Evolutionary conservation across 148 eudicot genomes (phyloP).

Genomic region (Persicaria tinctoria): DNA sequence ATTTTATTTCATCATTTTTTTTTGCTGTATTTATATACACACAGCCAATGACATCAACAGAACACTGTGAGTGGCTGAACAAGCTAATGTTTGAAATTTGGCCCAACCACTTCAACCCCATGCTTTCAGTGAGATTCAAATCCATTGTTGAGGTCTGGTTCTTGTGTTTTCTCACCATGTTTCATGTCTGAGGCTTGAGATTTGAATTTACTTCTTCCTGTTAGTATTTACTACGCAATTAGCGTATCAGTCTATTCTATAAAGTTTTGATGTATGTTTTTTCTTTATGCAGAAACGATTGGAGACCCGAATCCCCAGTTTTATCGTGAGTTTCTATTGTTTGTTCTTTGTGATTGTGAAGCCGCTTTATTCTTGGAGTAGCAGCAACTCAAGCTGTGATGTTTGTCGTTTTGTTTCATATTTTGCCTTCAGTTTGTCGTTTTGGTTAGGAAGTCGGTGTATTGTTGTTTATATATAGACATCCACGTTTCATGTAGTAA

Average conservation of each 20-base stretch:
- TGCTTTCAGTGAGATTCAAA: slow-evolving; percentile 60
- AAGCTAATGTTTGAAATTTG: slow-evolving; percentile 75
- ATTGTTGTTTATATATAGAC: too few species aligned
- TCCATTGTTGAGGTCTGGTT: slow-evolving; percentile 67
- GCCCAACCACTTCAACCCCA: slow-evolving; percentile 68
- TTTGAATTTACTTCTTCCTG: background rate
- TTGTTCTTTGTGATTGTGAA: background rate
- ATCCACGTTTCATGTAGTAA: too few species aligned
- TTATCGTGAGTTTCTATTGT: slow-evolving; percentile 48
- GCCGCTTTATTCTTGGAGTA: background rate
- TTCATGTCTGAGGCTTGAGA: background rate
- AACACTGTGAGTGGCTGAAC: slow-evolving; percentile 96
- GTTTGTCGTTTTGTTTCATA: too few species aligned
- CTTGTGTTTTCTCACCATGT: slow-evolving; percentile 8
- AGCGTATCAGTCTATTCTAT: background rate
- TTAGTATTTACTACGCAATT: background rate
- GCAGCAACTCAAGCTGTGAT: too few species aligned
- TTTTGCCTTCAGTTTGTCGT: too few species aligned
- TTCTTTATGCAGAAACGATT: slow-evolving; percentile 66
- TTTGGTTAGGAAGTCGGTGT: too few species aligned
- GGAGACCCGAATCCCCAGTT: slow-evolving; percentile 63
- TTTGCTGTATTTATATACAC: background rate
- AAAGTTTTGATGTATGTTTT: slow-evolving; percentile 9
- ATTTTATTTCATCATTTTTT: background rate
- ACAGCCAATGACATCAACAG: slow-evolving; percentile 81